phyloP scores from a whole-genome alignment of 345 rosid genomes.

The Gossypioides kirkii region DNA sequence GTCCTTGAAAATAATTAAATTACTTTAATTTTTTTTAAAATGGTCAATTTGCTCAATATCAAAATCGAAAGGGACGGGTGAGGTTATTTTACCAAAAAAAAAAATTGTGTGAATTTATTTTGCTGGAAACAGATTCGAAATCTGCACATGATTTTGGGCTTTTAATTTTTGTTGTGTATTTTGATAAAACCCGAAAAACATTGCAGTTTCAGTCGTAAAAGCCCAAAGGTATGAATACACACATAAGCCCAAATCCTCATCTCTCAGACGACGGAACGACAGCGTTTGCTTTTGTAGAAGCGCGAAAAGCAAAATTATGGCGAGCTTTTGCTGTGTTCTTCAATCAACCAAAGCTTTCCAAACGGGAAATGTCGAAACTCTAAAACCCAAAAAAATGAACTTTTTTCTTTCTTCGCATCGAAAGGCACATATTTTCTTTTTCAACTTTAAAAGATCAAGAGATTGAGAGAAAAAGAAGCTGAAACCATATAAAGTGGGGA shows the following conservation, averaged over 20 bases:
- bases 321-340: not conserved
- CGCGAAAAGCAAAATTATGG: not conserved
- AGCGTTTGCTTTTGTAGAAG: not conserved
- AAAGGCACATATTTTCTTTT: not conserved
- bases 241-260: not conserved
- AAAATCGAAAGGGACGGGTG: too few relatives aligned
- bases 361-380: not conserved
- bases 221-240: not conserved
- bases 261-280: not conserved
- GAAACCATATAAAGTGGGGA: not conserved
- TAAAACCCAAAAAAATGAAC: not conserved
- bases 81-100: too few relatives aligned
- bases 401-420: not conserved
- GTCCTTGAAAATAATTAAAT: too few relatives aligned
- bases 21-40: too few relatives aligned
- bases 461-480: not conserved
- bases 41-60: too few relatives aligned
- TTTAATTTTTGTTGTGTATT: too few relatives aligned
- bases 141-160: too few relatives aligned
- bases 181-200: too few relatives aligned
- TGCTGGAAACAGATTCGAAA: too few relatives aligned
- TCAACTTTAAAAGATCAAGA: not conserved
- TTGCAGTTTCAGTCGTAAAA: not conserved
- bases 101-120: too few relatives aligned
- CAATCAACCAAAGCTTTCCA: not conserved